phyloP scores from a whole-genome alignment of 2,329 filamentous ascomycete species.

The Pseudocercospora vitis region DNA sequence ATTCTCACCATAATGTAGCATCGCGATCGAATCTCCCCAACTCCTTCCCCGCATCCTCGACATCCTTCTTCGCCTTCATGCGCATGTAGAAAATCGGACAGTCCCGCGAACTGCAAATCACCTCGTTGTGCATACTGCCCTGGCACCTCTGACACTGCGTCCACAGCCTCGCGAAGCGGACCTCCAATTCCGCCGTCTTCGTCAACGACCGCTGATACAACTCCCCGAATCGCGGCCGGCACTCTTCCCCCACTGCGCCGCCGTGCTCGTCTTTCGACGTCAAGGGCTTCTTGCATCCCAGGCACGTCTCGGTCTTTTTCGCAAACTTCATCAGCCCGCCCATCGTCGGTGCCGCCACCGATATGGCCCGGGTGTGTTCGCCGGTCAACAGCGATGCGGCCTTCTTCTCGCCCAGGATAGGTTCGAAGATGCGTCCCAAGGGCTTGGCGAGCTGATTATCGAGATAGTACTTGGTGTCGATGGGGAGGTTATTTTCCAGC shows the following conservation, averaged over 20 bases:
- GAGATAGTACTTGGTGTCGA: conserved; percentile 97
- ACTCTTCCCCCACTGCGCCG: conserved; percentile 86
- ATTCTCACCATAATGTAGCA: conserved; percentile 63
- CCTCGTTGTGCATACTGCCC: conserved; percentile 96
- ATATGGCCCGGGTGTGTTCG: conserved; percentile 91
- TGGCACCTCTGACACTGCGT: conserved; percentile 98
- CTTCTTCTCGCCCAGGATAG: conserved; percentile 91
- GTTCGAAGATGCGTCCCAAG: conserved; percentile 92
- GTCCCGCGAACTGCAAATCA: conserved; percentile 94
- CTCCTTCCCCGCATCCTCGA: conserved; percentile 92
- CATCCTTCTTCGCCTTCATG: conserved; percentile 99
- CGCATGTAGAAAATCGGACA: conserved; percentile 99
- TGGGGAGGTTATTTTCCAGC: conserved; percentile 93
- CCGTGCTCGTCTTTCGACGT: conserved; percentile 73
- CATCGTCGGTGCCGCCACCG: conserved; percentile 84
- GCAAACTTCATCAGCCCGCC: conserved; percentile 98
- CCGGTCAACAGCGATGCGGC: conserved; percentile 82
- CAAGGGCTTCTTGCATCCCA: conserved; percentile 98
- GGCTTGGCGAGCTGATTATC: conserved; percentile 98
- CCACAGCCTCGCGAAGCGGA: conserved; percentile 90
- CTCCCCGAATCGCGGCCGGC: conserved; percentile 80
- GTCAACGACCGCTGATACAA: conserved; percentile 88
- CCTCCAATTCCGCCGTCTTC: conserved; percentile 87
- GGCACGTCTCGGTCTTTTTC: conserved; percentile 96
- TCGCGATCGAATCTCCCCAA: conserved; percentile 86